These are phyloP conservation scores for Metschnikowia amazonensis DNA, from an alignment of 805 yeast genomes.

Conservation along the genomic window DNA sequence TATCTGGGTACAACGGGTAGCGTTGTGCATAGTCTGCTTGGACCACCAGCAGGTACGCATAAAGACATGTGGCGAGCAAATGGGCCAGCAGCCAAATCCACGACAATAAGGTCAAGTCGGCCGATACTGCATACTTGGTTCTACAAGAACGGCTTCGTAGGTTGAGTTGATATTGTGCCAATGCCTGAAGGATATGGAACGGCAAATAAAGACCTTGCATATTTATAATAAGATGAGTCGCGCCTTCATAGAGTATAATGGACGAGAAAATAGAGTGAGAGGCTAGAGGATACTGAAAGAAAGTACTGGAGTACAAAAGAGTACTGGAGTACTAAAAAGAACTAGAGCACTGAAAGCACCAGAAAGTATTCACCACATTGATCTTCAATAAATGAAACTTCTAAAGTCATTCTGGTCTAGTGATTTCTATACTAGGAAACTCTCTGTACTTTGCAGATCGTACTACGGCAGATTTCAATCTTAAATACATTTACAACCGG, in stretches of 20 bases:
- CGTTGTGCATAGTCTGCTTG: conserved; percentile 9
- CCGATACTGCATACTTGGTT: conserved; percentile 10
- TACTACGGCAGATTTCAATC: no score
- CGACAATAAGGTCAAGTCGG: conserved; percentile 14
- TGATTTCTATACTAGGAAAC: no score
- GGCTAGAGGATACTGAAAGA: no score
- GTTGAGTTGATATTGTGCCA: conserved; percentile 6
- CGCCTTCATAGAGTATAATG: neutral
- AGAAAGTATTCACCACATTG: no score
- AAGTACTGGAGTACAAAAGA: no score
- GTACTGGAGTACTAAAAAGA: no score
- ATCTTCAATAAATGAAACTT: no score
- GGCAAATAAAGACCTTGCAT: conserved; percentile 6
- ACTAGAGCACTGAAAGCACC: no score
- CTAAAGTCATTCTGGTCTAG: no score
- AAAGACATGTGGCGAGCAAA: conserved; percentile 8
- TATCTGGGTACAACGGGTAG: conserved; percentile 12
- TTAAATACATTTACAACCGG: no score
- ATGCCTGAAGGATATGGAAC: conserved; percentile 9
- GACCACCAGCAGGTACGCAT: conserved; percentile 9
- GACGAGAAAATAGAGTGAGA: no score
- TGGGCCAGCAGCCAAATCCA: conserved; percentile 11
- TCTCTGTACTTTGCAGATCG: no score
- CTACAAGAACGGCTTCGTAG: conserved; percentile 4
- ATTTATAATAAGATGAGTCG: neutral